Evolutionary conservation across 768 basidiomycete species (phyloP), one percentile per base, ranked within the genome.

Genomic region (Mycena maculata): DNA sequence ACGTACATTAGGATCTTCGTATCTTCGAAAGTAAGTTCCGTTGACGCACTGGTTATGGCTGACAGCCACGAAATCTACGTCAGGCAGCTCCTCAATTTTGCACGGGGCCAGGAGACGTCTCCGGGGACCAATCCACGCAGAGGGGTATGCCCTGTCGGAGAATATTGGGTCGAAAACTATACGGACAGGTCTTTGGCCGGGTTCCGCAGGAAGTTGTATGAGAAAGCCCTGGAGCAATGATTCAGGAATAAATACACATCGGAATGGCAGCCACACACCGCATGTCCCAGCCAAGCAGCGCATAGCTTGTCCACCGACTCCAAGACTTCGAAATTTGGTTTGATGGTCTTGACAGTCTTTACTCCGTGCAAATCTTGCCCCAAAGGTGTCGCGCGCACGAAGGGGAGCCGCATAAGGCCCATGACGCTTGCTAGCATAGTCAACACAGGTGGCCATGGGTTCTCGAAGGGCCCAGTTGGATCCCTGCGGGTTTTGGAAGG

Each of bases 31-130:
- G 57, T 25, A 41, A 36, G 41, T 9, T 30, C 11, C 30, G n/a
- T n/a, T n/a, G n/a, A 74, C 79, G n/a, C 49, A 84, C 83, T 84
- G 83, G 70, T 84, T 83, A 67, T 84, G 83, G 27, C 77, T 79
- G 49, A 81, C 79, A 3, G 76, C 77, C 23, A 84, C 78, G 48
- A 77, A 79, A 54, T 83, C 78, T 59, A 81, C 70, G 1, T 76
- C 77, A 1, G 83, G 83, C 11, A 84, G 71, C 4, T 82, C 79
- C 20, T 77, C 75, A 8, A 82, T 66, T 11, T 57, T 65, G 47
- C 82, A 84, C 0, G 83, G 83, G 11, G 80, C 70, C 6, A 76
- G 76, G 0, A 79, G 68, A 20, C 77, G 70, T 30, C 82, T 67
- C 27, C 67, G 69, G 4, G 81, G 75, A 0, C 82, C 80, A 30